A percentile compares a stretch with the other conserved stretches of the same genome.
Conservation (phyloP, 495 filamentous ascomycete genomes). For the Tuber indicum region DNA sequence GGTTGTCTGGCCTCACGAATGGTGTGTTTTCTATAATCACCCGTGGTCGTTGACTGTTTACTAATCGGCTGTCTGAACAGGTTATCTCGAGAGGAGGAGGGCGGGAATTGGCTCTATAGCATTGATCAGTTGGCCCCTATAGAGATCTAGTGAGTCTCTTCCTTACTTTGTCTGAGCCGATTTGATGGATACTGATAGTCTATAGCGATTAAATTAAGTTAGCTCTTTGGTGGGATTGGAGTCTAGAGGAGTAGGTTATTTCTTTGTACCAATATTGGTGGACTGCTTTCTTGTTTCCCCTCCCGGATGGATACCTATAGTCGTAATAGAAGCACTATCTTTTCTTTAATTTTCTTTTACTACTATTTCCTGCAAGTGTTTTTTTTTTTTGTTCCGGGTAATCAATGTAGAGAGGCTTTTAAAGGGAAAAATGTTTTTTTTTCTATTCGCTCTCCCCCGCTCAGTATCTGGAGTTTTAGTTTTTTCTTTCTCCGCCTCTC, state of each 20-base stretch:
- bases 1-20: conserved; percentile 90
- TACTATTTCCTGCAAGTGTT: conserved; percentile 3
- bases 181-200: conserved; percentile 11
- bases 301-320: background rate
- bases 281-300: background rate
- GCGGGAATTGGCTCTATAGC: conserved; percentile 94
- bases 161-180: background rate
- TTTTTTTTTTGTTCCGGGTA: background rate
- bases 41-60: background rate
- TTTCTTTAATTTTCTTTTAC: conserved; percentile 13
- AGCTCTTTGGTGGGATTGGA: conserved; percentile 13
- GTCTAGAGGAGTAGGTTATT: conserved; percentile 9
- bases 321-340: conserved; percentile 5
- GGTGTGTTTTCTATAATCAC: conserved; percentile 44
- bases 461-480: background rate
- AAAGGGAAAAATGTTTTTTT: background rate
- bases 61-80: conserved; percentile 1
- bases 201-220: conserved; percentile 29
- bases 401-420: conserved; percentile 20
- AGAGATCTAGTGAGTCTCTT: conserved; percentile 86
- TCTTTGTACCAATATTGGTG: background rate
- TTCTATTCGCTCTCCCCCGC: background rate
- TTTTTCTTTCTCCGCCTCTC: background rate
- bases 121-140: conserved; percentile 91
- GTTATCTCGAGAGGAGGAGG: conserved; percentile 77